Base-by-base conservation (phyloP, 2,329 filamentous ascomycete genomes). In the Simplicillium sp. region DNA sequence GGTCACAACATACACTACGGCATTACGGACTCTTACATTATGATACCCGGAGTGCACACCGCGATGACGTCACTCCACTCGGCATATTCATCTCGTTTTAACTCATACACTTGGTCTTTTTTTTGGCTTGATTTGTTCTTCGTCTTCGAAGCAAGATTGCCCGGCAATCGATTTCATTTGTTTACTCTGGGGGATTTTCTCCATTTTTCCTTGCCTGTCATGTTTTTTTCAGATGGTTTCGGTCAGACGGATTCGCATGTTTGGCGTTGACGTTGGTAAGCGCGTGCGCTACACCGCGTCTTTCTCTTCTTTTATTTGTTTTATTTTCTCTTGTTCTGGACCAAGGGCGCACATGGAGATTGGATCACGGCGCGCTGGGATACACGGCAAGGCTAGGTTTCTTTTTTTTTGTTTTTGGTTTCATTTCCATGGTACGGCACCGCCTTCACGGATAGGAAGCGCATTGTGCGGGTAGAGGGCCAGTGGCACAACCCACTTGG, bases 11-110 rank as follows among this genome's bases (percentile, higher is more conserved):
- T 36, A 47, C 42, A 52, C 46, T 44, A 48, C 53, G 38, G 56
- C 57, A 60, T 58, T 45, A 54, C 54, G 57, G 53, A 55, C 46
- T 50, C 56, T 46, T 54, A 45, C 46, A 56, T 49, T 48, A 57
- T 56, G 61, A 64, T 64, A 64, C 61, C 61, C 61, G 59, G 61
- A 62, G 59, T 59, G 58, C 38, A 52, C 52, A 54, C 52, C 48
- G 52, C 53, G 49, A 55, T 54, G 49, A 56, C 48, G 54, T 59
- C 57, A 58, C 55, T 60, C 59, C 60, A 63, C 60, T 60, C 60
- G 40, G 34, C 54, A 54, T 51, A 38, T 48, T 57, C 55, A 50
- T 46, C 47, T 51, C 52, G 40, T 36, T 46, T 43, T 41, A 9
- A 43, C 44, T 47, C 16, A 11, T 43, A 20, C 40, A 11, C 13